Evolutionary conservation across 2,329 filamentous ascomycete genomes (phyloP), one percentile per base, ranked within the genome.

Genomic region (Claviceps pazoutovae): DNA sequence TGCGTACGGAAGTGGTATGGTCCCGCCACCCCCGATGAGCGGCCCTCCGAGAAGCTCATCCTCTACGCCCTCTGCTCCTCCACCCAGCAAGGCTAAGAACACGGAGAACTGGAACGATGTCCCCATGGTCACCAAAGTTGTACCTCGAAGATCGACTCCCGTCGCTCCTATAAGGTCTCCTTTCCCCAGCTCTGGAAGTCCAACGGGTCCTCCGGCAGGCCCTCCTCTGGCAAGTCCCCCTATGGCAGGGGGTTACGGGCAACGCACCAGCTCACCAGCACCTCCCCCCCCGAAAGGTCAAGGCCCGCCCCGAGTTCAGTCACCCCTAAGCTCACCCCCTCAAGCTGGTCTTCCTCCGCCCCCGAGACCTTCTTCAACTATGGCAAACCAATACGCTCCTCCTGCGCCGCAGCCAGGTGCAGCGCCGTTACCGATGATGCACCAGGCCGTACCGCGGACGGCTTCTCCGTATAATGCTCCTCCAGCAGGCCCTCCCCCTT

Each of bases 101-200:
- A 83, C 83, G 56, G 80, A 83, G 30, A 85, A 86, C 59, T 98
- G 93, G 93, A 98, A 98, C 60, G 93, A 98, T 66, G 84, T 94
- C 49, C 93, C 93, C 1, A 78, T 95, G 61, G 86, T 97, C 46
- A 76, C 80, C 46, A 88, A 91, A 71, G 72, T 78, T 51, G 76
- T 84, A n/a, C 77, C 79, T 14, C 82, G 90, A 58, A 80, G 84
- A 63, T 75, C 76, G 46, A 96, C 91, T 1, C 88, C 90, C 51
- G 72, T 80, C 19, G 78, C 81, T 49, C 73, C 84, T 3, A 80
- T 89, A 49, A 80, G 75, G n/a, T 80, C 86, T 17, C 87, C 88
- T 8, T 95, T 93, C 72, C 76, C 81, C 2, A 79, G 79, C 58
- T 82, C 86, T 62, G 75, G 76, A 54, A 70, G 71, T 55, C 64